Evolutionary conservation across 2,329 filamentous ascomycete genomes (phyloP), one percentile per base, ranked within the genome.

Genomic region (Phialemonium atrogriseum): DNA sequence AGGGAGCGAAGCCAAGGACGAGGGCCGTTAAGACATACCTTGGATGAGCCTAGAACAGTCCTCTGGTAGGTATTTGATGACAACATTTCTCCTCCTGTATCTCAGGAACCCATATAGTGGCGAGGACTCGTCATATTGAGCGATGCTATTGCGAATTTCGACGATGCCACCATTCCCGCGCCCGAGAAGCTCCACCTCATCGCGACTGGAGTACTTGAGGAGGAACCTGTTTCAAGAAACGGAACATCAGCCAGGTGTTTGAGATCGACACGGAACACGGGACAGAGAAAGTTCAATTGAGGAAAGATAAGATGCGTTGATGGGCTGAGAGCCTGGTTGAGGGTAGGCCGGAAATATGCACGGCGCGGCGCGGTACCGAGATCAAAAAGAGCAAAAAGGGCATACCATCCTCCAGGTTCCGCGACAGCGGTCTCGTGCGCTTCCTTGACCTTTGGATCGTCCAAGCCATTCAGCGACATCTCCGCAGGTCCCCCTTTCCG

Each of bases 391-490:
- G 12, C 24, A 34, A 37, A 32, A 21, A 23, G 33, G 14, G 23
- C 83, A 60, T 73, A 96, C 91, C 91, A 98, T 80, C 87, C 88
- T 65, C 87, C 88, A 36, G 85, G 77, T 60, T 96, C 91, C 38
- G 74, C 73, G 47, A 80, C 67, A 35, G 85, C 84, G 48, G 75
- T 67, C 53, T 88, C 82, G 61, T 94, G 80, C 50, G 88, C 87
- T 63, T 93, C 85, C 60, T 79, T 75, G 61, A 98, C 73, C 53
- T 77, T 73, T 47, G 73, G 66, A 63, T 77, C 73, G 65, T 95
- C 88, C 62, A 96, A 71, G 44, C 91, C 91, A 77, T 94, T 94
- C 60, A 96, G 71, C 68, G 89, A 95, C 89, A 96, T 96, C 46
- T 57, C 55, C 46, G 38, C n/a, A n/a, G n/a, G n/a, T n/a, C n/a